Evolutionary conservation across 2,329 filamentous ascomycete genomes (phyloP), one percentile per base, ranked within the genome.

Genomic region (Penicillium hesseltinei): DNA sequence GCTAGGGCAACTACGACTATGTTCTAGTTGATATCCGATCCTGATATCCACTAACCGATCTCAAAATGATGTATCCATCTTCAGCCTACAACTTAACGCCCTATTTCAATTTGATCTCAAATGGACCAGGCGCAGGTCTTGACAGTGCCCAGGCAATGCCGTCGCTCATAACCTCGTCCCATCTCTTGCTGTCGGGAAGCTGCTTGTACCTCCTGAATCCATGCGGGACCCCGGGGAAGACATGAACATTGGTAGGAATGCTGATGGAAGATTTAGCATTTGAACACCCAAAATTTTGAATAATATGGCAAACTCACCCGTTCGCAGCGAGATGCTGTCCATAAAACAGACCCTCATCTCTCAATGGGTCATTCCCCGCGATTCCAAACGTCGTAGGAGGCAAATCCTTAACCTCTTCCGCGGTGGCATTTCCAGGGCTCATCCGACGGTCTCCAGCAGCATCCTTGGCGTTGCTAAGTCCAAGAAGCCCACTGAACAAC

Each of bases 191-290:
- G 4, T 62, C 67, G 0, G 68, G 58, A n/a, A 74, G 40, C 27
- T 61, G 61, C 25, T 65, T 67, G 53, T 64, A 67, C 6, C 68
- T 58, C 43, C 77, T 68, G 62, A 83, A 83, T 0, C 78, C 79
- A 69, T 85, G 83, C 0, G 83, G 83, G 0, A 84, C 68, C 0
- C 82, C 82, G 27, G 72, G 76, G 65, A 83, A 84, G 0, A 84
- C 60, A 54, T 77, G 70, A 0, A 79, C 68, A 53, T 81, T 70
- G 0, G 80, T 82, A 0, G 81, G 77, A 0, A 84, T 79, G 0
- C 78, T 80, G 51, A 15, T 19, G 2, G 42, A n/a, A 13, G 7
- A 35, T 17, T 45, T 49, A 39, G 33, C 23, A 6, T n/a, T 40
- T 17, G 13, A 35, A 15, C 5, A 19, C 10, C 21, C 27, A 4